Evolutionary conservation across 768 basidiomycete genomes (phyloP), one percentile per base, ranked within the genome.

Genomic region (Tricholoma sp.): DNA sequence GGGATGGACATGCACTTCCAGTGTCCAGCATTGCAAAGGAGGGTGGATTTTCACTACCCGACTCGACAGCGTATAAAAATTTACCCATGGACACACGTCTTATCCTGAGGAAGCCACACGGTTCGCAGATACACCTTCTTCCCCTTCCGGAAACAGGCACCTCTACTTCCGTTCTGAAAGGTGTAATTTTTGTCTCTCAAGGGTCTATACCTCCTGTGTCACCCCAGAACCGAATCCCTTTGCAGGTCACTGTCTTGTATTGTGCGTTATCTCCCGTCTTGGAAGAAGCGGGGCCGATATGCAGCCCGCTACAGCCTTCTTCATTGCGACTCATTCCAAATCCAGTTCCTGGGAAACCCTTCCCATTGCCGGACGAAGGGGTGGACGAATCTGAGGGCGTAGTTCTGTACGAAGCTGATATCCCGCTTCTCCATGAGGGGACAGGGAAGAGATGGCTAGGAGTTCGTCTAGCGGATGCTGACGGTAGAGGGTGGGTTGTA

Each of bases 381-480:
- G 68, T 80, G 0, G 87, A 89, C 53, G 88, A 92, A 66, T 87
- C 85, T 8, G 89, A 90, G 56, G 89, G 88, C 0, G 74, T 86
- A 1, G 85, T 85, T 4, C 70, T 85, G 22, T 89, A 81, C 63
- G 84, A 87, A 64, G 79, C 78, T 9, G 69, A 76, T 39, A 43
- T 86, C 41, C 55, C 59, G 16, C 37, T 57, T 21, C 31, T 57
- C 32, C 59, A 56, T 27, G 59, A 37, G 31, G 43, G 35, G 4
- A 35, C 41, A 3, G 58, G 24, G 14, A 50, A 60, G 27, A 55
- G 64, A 35, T 83, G 79, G 77, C 67, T 91, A 5, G 86, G 78
- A 1, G 72, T 91, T 39, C 71, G 66, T 24, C 64, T 86, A 21
- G 76, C 83, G 11, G 68, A 73, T 51, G 79, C 74, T 8, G 77